These are phyloP conservation scores for Posidonia australis DNA, from an alignment of 106 monocot genomes.

Conservation along the genomic window DNA sequence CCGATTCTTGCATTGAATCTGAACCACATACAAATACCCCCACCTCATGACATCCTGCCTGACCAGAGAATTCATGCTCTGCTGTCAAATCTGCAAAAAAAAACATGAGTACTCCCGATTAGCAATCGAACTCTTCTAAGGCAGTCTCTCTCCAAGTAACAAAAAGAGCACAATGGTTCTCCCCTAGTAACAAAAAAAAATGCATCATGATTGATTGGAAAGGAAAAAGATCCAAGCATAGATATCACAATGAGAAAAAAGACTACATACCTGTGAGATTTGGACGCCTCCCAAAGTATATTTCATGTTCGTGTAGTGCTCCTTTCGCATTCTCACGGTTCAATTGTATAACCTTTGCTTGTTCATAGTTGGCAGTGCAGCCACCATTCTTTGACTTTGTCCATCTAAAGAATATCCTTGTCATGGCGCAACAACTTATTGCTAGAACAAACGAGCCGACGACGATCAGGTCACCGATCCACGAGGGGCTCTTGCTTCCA, in stretches of 20 bases:
- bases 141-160: too few relatives aligned
- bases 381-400: slow-evolving; percentile 10
- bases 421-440: slow-evolving; percentile 16
- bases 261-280: slow-evolving; percentile 45
- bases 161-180: too few relatives aligned
- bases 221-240: not conserved
- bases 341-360: slow-evolving; percentile 2
- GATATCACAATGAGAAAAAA: not conserved
- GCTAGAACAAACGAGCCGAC: slow-evolving; percentile 36
- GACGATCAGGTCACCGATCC: slow-evolving; percentile 43
- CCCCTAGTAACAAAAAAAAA: too few relatives aligned
- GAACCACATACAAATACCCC: slow-evolving; percentile 83
- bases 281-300: slow-evolving; percentile 58
- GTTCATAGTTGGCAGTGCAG: not conserved
- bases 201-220: too few relatives aligned
- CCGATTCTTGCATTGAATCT: slow-evolving; percentile 52
- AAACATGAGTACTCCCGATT: not conserved
- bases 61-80: slow-evolving; percentile 7
- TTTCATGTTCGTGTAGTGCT: slow-evolving; percentile 19
- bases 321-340: not conserved
- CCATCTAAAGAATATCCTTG: slow-evolving; percentile 8
- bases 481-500: slow-evolving; percentile 34
- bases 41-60: slow-evolving; percentile 17
- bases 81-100: slow-evolving; percentile 41
- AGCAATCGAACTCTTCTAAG: too few relatives aligned